phyloP scores from a whole-genome alignment of 805 yeast species.

The Crinitomyces ghanaensis region DNA sequence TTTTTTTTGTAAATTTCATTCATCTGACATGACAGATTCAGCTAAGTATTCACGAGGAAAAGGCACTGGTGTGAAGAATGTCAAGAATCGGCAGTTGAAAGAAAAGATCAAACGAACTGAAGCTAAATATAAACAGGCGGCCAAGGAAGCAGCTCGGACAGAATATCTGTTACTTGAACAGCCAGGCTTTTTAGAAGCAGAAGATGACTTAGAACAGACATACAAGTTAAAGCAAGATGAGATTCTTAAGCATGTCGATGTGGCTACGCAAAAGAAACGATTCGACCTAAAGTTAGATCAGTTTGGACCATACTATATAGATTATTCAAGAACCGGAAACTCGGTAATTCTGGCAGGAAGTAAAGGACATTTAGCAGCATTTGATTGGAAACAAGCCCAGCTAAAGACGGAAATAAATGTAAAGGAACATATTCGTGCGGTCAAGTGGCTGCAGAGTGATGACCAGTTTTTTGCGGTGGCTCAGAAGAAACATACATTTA shows the following conservation, averaged over 20 bases:
- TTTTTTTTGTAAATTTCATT: too few species aligned
- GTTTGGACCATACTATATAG: conserved; percentile 76
- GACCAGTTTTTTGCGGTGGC: conserved; percentile 88
- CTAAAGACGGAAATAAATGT: conserved; percentile 73
- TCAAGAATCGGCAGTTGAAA: conserved; percentile 50
- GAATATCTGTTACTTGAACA: conserved; percentile 79
- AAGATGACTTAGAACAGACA: conserved; percentile 85
- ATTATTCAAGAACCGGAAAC: conserved; percentile 83
- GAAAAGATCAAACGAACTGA: conserved; percentile 60
- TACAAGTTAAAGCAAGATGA: conserved; percentile 76
- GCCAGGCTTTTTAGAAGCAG: conserved; percentile 82
- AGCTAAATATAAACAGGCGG: conserved; percentile 62
- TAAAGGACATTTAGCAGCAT: conserved; percentile 90
- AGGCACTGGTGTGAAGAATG: too few species aligned
- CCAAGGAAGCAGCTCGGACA: conserved; percentile 73
- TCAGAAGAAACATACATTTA: conserved; percentile 86
- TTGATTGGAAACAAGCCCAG: conserved; percentile 88
- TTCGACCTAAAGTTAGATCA: conserved; percentile 62
- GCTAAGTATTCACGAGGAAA: neutral
- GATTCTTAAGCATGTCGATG: conserved; percentile 64
- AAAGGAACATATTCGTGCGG: conserved; percentile 84
- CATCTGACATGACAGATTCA: too few species aligned
- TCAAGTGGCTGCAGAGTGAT: conserved; percentile 81
- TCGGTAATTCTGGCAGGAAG: conserved; percentile 73
- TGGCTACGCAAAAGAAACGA: conserved; percentile 57